These are phyloP conservation scores for Monilinia laxa DNA, from an alignment of 2,329 filamentous ascomycete species.

Conservation along the genomic window DNA sequence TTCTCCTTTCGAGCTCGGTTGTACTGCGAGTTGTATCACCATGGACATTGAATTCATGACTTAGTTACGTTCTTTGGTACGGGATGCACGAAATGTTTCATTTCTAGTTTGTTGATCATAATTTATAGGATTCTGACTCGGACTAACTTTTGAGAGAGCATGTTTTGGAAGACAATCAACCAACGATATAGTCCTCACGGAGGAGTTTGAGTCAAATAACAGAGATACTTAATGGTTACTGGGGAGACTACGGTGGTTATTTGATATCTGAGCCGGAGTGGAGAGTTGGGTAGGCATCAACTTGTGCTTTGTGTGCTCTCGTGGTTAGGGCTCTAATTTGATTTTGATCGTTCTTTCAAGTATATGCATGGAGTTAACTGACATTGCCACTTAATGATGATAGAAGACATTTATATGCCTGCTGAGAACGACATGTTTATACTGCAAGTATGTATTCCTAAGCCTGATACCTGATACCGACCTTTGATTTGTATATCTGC, in stretches of 20 bases:
- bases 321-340: neutral
- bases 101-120: neutral
- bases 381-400: neutral
- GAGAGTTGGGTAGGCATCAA: neutral
- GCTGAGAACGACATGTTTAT: too few species aligned
- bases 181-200: too few species aligned
- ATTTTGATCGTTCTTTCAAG: neutral
- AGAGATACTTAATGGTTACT: neutral
- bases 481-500: neutral
- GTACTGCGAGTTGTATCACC: neutral
- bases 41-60: neutral
- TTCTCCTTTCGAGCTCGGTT: constrained; percentile 6
- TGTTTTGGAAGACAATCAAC: neutral
- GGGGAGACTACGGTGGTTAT: neutral
- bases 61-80: neutral
- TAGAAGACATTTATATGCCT: too few species aligned
- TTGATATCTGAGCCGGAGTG: too few species aligned
- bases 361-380: neutral
- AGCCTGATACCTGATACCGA: neutral
- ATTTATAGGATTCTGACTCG: neutral
- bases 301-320: neutral
- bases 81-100: neutral
- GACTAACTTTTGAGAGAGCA: neutral
- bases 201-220: too few species aligned
- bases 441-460: neutral